Base-by-base conservation (phyloP, 108 stramenopile genomes). In the Skeletonema marinoi region DNA sequence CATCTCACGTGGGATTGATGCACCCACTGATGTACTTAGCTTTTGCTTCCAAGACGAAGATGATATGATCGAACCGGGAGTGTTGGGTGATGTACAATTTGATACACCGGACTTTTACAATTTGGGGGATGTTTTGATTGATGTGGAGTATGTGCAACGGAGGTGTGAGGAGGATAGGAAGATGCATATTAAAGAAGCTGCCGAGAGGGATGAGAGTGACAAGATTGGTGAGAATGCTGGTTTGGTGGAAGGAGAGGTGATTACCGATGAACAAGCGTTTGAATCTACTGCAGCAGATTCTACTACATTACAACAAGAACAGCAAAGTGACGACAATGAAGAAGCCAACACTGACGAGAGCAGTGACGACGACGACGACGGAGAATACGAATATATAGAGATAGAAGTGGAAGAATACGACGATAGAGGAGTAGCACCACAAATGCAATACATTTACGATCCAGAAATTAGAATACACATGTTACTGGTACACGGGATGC, bases 401-500 rank as follows among this genome's bases (percentile, higher is more conserved):
- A 73, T 78, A 29, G 80, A 78, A 51, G 79, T 86, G 12, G 83
- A 82, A 31, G 90, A 90, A 66, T 92, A 82, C 9, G 93, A 90
- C 35, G 96, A 96, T 68, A 82, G 96, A 35, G 97, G 97, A 32
- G 96, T 97, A 7, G 92, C 92, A 32, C 91, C 86, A 19, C 96
- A 90, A 12, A 95, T 98, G 96, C 88, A 93, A 25, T 70, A 66
- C 7, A 78, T 90, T 8, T 87, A 78, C 36, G 89, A 92, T 86
- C 89, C 93, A 11, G 91, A 93, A 74, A 82, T 90, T 36, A 80
- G 98, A 58, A 83, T 96, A 25, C 90, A 96, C 48, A 89, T 98
- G 92, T 84, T 98, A 16, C 42, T 97, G 14, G 88, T 98, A n/a
- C 98, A 98, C 71, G 97, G 98, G 11, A 88, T 98, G 90, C 78